Base-by-base conservation (phyloP, 768 basidiomycete species). In the Arthromyces matolae region DNA sequence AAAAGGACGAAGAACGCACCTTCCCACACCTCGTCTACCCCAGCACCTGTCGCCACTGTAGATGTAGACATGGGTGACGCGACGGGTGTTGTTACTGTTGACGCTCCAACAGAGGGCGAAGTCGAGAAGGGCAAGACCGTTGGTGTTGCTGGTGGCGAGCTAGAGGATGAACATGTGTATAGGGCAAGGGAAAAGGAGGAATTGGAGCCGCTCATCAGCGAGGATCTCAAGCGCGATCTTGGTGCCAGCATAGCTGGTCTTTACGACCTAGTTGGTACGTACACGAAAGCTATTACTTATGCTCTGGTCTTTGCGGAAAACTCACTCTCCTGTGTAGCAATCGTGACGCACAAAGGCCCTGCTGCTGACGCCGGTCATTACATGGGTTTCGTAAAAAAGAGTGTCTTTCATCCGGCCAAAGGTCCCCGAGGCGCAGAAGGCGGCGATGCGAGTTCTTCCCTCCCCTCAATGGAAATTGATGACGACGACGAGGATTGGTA, bases 331-430 rank as follows among this genome's bases (percentile, higher is more conserved):
- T 19, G n/a, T 54, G 29, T 60, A 92, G 93, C 86, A 7, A 88
- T 99, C 60, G 84, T 99, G 10, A 95, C 93, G 18, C 96, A 98
- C 77, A 99, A 99, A 66, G 96, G 96, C 9, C 81, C 93, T 0
- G 86, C 86, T 0, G 94, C 96, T 0, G 96, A 98, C 60, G 83
- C 90, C 0, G 95, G 94, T 2, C 95, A 98, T 67, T 98, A 98
- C 62, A 93, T 97, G 19, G 93, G 83, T 1, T 97, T 86, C 68
- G 88, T 86, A 23, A 88, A 89, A 69, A 89, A 86, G 71, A 79
- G 77, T 54, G 78, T 78, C 16, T 81, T 89, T 70, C 78, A 81
- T 42, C 71, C 70, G 3, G 58, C 68, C 18, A 65, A 62, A 53
- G 39, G 55, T 24, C 39, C 55, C 29, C 54, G 51, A 29, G 50